Conservation (phyloP, 768 basidiomycete species). For the Mycena haematopus region DNA sequence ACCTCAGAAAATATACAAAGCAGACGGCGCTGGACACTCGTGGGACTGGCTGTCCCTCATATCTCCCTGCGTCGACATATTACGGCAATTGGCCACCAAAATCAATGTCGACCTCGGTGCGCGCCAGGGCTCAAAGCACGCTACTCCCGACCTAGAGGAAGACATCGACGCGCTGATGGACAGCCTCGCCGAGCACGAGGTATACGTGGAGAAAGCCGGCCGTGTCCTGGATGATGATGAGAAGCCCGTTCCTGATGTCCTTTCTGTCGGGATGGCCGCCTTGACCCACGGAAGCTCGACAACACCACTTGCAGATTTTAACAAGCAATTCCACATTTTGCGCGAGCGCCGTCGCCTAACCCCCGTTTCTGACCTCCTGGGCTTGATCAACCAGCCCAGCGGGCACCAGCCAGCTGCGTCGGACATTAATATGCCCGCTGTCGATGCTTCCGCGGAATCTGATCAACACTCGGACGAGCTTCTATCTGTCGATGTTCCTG, state of each 20-base stretch:
- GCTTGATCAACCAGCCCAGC: too few relatives aligned
- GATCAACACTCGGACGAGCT: too few relatives aligned
- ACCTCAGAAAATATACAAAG: slow-evolving; percentile 22
- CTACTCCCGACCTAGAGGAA: slow-evolving; percentile 33
- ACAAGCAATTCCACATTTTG: background rate
- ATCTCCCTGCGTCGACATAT: slow-evolving; percentile 32
- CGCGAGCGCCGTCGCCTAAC: too few relatives aligned
- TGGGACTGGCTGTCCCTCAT: slow-evolving; percentile 29
- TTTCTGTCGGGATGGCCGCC: slow-evolving; percentile 14
- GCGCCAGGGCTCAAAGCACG: slow-evolving; percentile 40
- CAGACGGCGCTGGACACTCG: slow-evolving; percentile 19
- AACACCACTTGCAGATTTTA: slow-evolving; percentile 26
- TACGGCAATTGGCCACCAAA: slow-evolving; percentile 31
- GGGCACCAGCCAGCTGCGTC: too few relatives aligned
- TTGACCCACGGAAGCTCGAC: slow-evolving; percentile 19
- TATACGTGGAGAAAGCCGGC: slow-evolving; percentile 31
- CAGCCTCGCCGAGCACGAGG: slow-evolving; percentile 30
- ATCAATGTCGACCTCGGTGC: slow-evolving; percentile 34
- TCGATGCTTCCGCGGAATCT: too few relatives aligned
- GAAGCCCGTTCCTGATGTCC: slow-evolving; percentile 25
- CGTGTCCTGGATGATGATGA: slow-evolving; percentile 30
- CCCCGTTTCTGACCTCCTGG: too few relatives aligned
- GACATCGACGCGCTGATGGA: slow-evolving; percentile 38
- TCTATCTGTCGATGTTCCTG: too few relatives aligned
- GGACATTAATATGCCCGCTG: too few relatives aligned